phyloP scores from a whole-genome alignment of 257 asterid species.

The Ilex aquifolium region DNA sequence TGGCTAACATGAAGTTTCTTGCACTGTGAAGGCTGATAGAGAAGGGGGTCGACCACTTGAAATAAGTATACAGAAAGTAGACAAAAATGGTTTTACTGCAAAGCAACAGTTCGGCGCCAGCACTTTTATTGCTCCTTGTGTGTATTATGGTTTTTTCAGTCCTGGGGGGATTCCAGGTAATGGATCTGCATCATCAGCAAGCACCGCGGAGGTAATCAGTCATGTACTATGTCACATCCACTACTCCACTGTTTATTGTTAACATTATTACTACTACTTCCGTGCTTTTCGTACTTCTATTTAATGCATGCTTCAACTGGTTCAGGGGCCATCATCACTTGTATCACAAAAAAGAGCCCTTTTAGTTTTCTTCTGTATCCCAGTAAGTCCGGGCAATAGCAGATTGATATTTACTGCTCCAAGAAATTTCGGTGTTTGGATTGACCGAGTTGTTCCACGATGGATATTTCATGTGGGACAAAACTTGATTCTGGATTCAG shows the following conservation, averaged over 20 bases:
- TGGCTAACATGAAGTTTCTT: constrained; percentile 35
- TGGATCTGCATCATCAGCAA: constrained; percentile 29
- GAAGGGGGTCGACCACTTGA: constrained; percentile 84
- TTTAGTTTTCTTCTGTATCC: constrained; percentile 61
- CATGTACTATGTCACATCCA: neutral
- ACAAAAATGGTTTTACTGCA: constrained; percentile 48
- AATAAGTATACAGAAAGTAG: constrained; percentile 38
- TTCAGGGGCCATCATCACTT: constrained; percentile 39
- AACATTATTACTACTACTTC: neutral
- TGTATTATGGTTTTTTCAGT: constrained; percentile 38
- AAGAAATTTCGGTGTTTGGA: constrained; percentile 68
- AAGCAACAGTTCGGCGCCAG: constrained; percentile 21
- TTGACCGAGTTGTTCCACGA: constrained; percentile 51
- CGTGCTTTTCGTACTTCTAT: neutral
- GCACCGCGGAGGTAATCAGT: constrained; percentile 33
- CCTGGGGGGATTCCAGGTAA: constrained; percentile 32
- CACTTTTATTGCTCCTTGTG: constrained; percentile 44
- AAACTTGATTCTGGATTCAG: constrained; percentile 76
- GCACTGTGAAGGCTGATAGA: constrained; percentile 81
- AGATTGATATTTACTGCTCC: constrained; percentile 61
- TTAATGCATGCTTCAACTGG: constrained; percentile 12
- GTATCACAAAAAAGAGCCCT: constrained; percentile 26
- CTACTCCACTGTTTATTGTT: neutral
- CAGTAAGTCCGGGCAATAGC: constrained; percentile 86
- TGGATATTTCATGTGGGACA: constrained; percentile 75